These are phyloP conservation scores for Leptographium galeiforme DNA, from an alignment of 2,329 filamentous ascomycete genomes.

Conservation along the genomic window DNA sequence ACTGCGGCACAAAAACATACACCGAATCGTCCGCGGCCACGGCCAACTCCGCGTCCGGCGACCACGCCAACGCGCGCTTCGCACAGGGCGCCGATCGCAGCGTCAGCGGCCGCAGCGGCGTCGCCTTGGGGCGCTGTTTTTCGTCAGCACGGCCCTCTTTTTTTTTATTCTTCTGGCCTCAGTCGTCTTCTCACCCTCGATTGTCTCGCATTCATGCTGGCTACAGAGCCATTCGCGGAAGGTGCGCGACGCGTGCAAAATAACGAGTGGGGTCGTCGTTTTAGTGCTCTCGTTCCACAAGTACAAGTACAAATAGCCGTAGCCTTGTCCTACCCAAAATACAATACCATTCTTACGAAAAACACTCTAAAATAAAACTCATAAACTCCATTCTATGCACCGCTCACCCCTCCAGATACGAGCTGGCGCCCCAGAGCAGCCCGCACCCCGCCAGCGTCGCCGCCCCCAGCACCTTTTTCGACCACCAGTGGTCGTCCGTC, in stretches of 20 bases:
- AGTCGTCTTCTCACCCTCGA: background rate
- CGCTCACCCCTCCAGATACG: slow-evolving; percentile 28
- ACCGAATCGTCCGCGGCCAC: slow-evolving; percentile 42
- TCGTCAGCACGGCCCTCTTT: too few species aligned
- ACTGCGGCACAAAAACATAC: slow-evolving; percentile 37
- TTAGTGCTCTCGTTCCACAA: too few species aligned
- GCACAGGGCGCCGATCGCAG: slow-evolving; percentile 16
- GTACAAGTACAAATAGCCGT: too few species aligned
- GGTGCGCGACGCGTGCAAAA: background rate
- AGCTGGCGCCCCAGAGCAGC: slow-evolving; percentile 43
- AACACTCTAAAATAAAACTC: background rate
- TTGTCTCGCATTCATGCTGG: background rate
- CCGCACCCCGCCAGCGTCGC: slow-evolving; percentile 49
- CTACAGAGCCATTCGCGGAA: background rate
- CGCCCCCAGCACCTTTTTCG: slow-evolving; percentile 49
- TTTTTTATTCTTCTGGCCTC: too few species aligned
- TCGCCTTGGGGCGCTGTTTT: background rate
- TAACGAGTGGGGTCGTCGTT: too few species aligned
- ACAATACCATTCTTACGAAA: background rate
- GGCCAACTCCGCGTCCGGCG: slow-evolving; percentile 43
- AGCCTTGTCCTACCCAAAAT: background rate
- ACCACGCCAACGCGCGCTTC: slow-evolving; percentile 34
- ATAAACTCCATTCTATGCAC: background rate
- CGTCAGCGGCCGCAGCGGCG: slow-evolving; percentile 26
- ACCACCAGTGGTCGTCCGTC: slow-evolving; percentile 54